phyloP scores from a whole-genome alignment of 2,329 filamentous ascomycete genomes.

The Beauveria rudraprayagi region DNA sequence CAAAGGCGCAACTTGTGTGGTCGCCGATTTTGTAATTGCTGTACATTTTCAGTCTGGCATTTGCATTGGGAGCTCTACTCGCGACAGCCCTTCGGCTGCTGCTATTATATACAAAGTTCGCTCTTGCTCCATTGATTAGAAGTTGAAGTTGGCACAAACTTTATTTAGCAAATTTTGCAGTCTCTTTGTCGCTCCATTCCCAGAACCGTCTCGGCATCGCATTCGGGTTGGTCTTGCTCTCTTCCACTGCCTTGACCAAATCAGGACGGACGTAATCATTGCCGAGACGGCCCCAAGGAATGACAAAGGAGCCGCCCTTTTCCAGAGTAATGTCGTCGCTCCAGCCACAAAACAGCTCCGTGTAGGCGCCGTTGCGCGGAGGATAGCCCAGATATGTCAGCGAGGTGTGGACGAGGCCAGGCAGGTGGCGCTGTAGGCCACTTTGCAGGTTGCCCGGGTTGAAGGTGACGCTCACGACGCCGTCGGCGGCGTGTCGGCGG shows the following conservation, averaged over 20 bases:
- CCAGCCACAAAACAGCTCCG: constrained; percentile 12
- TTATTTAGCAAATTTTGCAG: constrained; percentile 11
- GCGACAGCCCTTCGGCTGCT: neutral
- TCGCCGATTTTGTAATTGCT: neutral
- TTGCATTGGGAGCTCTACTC: neutral
- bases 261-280: constrained; percentile 20
- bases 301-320: constrained; percentile 16
- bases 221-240: constrained; percentile 22
- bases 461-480: constrained; percentile 18
- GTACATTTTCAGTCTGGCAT: neutral
- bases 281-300: constrained; percentile 16
- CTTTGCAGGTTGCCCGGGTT: constrained; percentile 28
- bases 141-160: too few relatives aligned
- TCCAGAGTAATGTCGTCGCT: constrained; percentile 28
- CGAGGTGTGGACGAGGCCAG: constrained; percentile 11
- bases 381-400: constrained; percentile 12
- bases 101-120: neutral
- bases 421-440: constrained; percentile 21
- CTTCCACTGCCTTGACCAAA: constrained; percentile 18
- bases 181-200: constrained; percentile 27
- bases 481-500: constrained; percentile 16
- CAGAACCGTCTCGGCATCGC: constrained; percentile 24
- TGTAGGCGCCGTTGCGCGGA: constrained; percentile 6
- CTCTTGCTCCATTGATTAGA: neutral
- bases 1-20: neutral